A percentile compares a stretch with the other conserved stretches of the same genome.
Conservation (phyloP, 345 rosid genomes). For the Eucalyptus brandiana region DNA sequence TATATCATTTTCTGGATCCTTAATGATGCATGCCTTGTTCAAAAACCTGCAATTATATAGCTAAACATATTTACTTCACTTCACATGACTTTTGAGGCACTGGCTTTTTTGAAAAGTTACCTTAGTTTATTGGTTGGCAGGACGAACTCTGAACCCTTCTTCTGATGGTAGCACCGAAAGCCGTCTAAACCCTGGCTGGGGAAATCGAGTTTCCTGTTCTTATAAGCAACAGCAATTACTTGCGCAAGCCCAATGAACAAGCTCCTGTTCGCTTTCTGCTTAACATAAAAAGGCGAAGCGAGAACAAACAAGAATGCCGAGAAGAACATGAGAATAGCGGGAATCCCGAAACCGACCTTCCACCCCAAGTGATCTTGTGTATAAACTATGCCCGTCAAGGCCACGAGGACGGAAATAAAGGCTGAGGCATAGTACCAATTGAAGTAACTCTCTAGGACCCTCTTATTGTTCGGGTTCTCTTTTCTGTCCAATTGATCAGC, state of each 20-base stretch:
- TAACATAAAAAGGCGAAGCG: slow-evolving; percentile 10
- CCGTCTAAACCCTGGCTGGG: not conserved
- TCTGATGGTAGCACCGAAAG: not conserved
- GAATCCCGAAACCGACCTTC: slow-evolving; percentile 20
- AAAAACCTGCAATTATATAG: slow-evolving; percentile 30
- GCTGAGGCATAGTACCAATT: slow-evolving; percentile 14
- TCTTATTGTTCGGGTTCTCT: slow-evolving; percentile 1
- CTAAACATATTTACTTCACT: not conserved
- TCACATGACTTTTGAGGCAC: not conserved
- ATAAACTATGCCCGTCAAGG: slow-evolving; percentile 10
- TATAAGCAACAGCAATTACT: slow-evolving; percentile 1
- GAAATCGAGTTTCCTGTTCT: not conserved
- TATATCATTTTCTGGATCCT: slow-evolving; percentile 33
- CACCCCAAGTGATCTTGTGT: slow-evolving; percentile 15
- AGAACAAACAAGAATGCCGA: slow-evolving; percentile 6
- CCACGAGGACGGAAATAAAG: not conserved
- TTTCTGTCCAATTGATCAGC: slow-evolving; percentile 15
- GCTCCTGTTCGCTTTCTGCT: slow-evolving; percentile 1
- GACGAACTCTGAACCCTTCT: not conserved
- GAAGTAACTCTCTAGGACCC: slow-evolving; percentile 13
- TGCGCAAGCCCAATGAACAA: slow-evolving; percentile 12
- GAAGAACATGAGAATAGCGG: slow-evolving; percentile 3
- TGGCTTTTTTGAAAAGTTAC: slow-evolving; percentile 7
- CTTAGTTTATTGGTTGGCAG: slow-evolving; percentile 16
- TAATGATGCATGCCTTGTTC: slow-evolving; percentile 59